Evolutionary conservation across 495 filamentous ascomycete genomes (phyloP).

Genomic region (Penicillium pancosmium): DNA sequence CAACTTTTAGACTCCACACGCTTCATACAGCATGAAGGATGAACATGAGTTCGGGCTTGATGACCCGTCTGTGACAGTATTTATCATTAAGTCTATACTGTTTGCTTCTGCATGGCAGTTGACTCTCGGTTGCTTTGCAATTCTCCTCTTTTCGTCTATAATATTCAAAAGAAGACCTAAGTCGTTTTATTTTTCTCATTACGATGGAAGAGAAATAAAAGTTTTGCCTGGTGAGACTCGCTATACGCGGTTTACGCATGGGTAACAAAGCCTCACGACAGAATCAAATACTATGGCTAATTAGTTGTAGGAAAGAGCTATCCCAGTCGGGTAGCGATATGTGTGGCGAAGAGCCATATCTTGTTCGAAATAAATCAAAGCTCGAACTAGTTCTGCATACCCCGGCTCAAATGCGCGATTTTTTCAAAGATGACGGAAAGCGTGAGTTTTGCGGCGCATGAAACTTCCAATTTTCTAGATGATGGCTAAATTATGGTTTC

Average conservation of each 20-base stretch:
- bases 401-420: background rate
- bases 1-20: too few species aligned
- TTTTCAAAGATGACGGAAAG: background rate
- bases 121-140: background rate
- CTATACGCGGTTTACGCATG: background rate
- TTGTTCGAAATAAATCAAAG: background rate
- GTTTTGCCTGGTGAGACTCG: background rate
- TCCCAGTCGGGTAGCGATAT: background rate
- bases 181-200: background rate
- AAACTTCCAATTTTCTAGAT: background rate
- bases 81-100: background rate
- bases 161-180: background rate
- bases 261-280: background rate
- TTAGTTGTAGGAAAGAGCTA: background rate
- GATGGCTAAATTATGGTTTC: background rate
- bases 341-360: background rate
- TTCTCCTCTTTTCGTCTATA: background rate
- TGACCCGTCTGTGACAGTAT: background rate
- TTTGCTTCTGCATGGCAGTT: background rate
- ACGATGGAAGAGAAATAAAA: background rate
- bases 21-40: background rate
- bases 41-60: background rate
- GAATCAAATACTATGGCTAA: background rate
- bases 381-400: background rate
- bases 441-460: background rate